phyloP scores from a whole-genome alignment of 768 basidiomycete species.

The Pleurotus tuoliensis region DNA sequence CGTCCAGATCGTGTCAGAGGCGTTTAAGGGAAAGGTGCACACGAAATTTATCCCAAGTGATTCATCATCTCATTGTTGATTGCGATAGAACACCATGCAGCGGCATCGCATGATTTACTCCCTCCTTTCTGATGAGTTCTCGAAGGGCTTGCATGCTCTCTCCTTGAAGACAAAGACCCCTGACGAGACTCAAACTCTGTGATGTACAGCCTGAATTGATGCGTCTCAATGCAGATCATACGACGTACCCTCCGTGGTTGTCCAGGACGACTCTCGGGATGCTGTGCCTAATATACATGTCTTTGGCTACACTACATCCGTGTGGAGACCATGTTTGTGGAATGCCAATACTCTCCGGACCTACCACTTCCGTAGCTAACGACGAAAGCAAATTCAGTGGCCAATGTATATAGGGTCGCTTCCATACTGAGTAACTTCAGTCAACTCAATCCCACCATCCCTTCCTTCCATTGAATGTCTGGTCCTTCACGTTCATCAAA shows the following conservation, averaged over 20 bases:
- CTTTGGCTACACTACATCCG: conserved; percentile 1
- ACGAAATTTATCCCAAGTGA: conserved; percentile 3
- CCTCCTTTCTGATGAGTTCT: conserved; percentile 66
- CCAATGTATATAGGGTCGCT: conserved; percentile 5
- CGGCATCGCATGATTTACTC: conserved; percentile 79
- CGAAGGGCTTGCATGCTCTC: conserved; percentile 70
- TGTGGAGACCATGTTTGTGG: neutral
- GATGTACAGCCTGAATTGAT: conserved; percentile 8
- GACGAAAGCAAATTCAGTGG: neutral
- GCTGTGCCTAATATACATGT: neutral
- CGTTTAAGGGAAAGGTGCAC: conserved; percentile 69
- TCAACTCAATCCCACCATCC: neutral
- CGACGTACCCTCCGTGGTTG: neutral
- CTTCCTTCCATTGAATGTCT: conserved; percentile 7
- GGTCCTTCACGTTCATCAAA: conserved; percentile 16
- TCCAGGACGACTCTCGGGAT: conserved; percentile 4
- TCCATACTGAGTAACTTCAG: neutral
- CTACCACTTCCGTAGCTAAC: conserved; percentile 1
- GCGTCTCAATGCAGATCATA: neutral
- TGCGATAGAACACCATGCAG: conserved; percentile 62
- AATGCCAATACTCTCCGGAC: conserved; percentile 2
- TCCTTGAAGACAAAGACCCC: conserved; percentile 72
- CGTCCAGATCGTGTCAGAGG: conserved; percentile 66
- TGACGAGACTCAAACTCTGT: conserved; percentile 32
- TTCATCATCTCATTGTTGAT: conserved; percentile 12